These are phyloP conservation scores for Corchorus capsularis DNA, from an alignment of 345 rosid species.

Conservation along the genomic window DNA sequence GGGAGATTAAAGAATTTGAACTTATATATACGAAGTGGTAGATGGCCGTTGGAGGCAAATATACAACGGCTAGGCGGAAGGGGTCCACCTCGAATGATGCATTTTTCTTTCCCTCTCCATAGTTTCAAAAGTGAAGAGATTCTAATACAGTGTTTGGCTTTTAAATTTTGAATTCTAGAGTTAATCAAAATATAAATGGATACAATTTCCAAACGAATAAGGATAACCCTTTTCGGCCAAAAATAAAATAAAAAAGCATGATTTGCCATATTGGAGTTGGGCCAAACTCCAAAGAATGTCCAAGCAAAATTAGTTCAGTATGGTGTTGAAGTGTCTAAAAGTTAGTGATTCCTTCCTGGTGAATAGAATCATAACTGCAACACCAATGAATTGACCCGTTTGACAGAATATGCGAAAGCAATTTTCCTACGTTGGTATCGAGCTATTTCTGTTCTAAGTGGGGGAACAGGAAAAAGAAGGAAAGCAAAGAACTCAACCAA, in stretches of 20 bases:
- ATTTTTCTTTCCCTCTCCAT: constrained; percentile 14
- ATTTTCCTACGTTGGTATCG: neutral
- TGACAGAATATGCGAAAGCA: neutral
- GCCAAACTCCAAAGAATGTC: neutral
- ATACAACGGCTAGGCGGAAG: constrained; percentile 31
- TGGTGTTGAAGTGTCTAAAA: neutral
- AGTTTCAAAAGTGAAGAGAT: constrained; percentile 15
- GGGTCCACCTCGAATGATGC: constrained; percentile 12
- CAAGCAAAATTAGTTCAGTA: neutral
- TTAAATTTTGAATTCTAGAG: neutral
- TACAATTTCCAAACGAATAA: neutral
- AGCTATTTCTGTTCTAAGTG: too few species aligned
- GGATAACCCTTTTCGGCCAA: neutral
- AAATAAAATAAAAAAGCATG: too few species aligned
- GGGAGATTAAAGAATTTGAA: constrained; percentile 13
- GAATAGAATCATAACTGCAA: neutral
- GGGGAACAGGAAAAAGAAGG: too few species aligned
- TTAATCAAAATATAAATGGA: neutral
- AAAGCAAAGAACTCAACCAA: too few species aligned
- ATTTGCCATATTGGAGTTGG: neutral
- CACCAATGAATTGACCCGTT: neutral
- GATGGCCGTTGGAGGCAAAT: constrained; percentile 30
- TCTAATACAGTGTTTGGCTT: neutral
- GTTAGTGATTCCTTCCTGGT: too few species aligned
- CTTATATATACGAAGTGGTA: constrained; percentile 17